Conservation (phyloP, 2,329 filamentous ascomycete species). For the Lachnellula cervina region DNA sequence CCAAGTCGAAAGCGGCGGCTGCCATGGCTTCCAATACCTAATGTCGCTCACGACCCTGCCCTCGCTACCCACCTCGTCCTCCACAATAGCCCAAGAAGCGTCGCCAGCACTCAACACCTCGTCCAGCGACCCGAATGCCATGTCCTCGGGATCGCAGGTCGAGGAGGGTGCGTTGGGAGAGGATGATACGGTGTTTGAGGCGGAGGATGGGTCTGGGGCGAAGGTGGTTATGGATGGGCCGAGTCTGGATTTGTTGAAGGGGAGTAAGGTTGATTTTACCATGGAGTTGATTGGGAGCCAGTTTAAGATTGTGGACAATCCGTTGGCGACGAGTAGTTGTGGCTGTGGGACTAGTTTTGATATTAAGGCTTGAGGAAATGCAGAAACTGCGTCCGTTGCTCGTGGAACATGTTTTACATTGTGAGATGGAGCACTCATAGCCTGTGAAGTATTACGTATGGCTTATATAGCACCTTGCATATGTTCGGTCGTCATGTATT, state of each 20-base stretch:
- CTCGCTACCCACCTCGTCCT: slow-evolving; percentile 24
- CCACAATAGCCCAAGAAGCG: slow-evolving; percentile 7
- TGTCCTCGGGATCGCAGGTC: slow-evolving; percentile 5
- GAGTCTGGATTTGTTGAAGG: slow-evolving; percentile 82
- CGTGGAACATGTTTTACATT: too few species aligned
- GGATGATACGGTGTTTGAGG: slow-evolving; percentile 86
- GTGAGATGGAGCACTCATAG: too few species aligned
- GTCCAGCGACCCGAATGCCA: slow-evolving; percentile 16
- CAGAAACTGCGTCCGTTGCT: not conserved
- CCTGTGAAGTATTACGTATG: too few species aligned
- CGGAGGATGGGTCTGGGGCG: slow-evolving; percentile 54
- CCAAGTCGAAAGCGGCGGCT: slow-evolving; percentile 87
- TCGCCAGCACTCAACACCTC: slow-evolving; percentile 15
- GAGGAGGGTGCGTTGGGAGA: slow-evolving; percentile 48
- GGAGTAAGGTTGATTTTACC: slow-evolving; percentile 93
- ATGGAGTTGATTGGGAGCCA: slow-evolving; percentile 92
- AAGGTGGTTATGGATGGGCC: slow-evolving; percentile 86
- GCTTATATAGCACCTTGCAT: too few species aligned
- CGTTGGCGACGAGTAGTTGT: slow-evolving; percentile 85
- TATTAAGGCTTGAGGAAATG: slow-evolving; percentile 58
- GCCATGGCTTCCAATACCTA: slow-evolving; percentile 95
- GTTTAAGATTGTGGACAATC: slow-evolving; percentile 96
- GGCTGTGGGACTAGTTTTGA: slow-evolving; percentile 98
- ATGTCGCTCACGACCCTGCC: slow-evolving; percentile 73
- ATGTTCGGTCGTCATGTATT: too few species aligned